Conservation (phyloP, 148 eudicot genomes). For the Vaccinium corymbosum region DNA sequence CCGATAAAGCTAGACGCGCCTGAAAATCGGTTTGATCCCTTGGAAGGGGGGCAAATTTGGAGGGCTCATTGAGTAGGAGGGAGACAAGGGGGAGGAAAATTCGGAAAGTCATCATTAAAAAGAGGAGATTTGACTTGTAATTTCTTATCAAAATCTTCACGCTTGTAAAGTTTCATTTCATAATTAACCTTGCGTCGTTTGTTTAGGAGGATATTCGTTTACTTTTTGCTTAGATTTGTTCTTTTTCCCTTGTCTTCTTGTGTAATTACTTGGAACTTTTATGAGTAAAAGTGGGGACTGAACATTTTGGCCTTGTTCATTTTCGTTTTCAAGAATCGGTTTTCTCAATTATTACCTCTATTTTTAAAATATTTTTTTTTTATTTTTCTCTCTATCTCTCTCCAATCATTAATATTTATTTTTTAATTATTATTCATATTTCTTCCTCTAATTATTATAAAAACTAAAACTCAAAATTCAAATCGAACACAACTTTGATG, state of each 20-base stretch:
- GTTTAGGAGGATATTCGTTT: neutral
- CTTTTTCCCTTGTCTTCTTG: neutral
- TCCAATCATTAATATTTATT: too few species aligned
- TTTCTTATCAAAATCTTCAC: neutral
- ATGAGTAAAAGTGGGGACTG: neutral
- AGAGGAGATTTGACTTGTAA: neutral
- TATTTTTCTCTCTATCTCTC: too few species aligned
- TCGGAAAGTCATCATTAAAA: neutral
- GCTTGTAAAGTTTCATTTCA: conserved; percentile 2
- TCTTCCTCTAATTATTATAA: too few species aligned
- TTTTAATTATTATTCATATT: too few species aligned
- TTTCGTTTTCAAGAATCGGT: too few species aligned
- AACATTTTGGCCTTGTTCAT: neutral
- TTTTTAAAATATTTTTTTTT: too few species aligned
- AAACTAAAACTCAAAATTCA: too few species aligned
- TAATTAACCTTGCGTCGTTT: neutral
- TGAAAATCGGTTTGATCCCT: neutral
- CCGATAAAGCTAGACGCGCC: neutral
- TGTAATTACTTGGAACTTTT: conserved; percentile 10
- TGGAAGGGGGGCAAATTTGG: neutral
- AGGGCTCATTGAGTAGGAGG: neutral
- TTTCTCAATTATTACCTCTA: too few species aligned
- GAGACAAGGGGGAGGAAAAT: neutral
- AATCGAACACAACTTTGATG: neutral
- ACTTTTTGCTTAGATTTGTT: neutral